Conservation (phyloP, 352 stramenopile species). For the Pythium biforme region DNA sequence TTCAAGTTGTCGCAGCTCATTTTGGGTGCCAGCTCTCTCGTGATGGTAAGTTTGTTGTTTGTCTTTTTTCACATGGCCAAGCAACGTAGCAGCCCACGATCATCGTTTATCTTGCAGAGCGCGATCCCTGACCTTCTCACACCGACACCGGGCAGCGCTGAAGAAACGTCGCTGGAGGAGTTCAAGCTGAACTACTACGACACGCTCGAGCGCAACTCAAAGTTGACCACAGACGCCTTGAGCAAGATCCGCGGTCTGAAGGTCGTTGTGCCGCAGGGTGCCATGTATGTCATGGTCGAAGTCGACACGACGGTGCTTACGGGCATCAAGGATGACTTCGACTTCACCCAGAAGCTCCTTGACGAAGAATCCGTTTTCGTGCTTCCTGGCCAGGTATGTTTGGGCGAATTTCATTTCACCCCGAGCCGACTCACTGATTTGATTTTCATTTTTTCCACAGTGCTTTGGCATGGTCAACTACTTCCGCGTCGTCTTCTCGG, state of each 20-base stretch:
- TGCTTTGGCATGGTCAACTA: slow-evolving; percentile 72
- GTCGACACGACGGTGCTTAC: slow-evolving; percentile 57
- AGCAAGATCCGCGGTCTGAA: slow-evolving; percentile 79
- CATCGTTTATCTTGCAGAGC: slow-evolving; percentile 36
- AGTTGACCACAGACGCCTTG: slow-evolving; percentile 76
- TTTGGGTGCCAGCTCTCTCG: slow-evolving; percentile 89
- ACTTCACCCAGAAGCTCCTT: slow-evolving; percentile 93
- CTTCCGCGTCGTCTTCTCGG: slow-evolving; percentile 75
- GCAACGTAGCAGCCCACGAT: neutral
- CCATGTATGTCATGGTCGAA: slow-evolving; percentile 95
- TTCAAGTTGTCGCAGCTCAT: slow-evolving; percentile 93
- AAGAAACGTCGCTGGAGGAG: slow-evolving; percentile 50
- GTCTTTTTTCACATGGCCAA: neutral
- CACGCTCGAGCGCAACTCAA: slow-evolving; percentile 85
- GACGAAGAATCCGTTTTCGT: slow-evolving; percentile 96
- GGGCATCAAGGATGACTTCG: slow-evolving; percentile 90
- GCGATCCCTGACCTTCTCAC: slow-evolving; percentile 83
- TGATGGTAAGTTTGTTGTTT: slow-evolving; percentile 45
- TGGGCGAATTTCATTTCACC: neutral
- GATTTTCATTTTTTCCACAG: slow-evolving; percentile 8
- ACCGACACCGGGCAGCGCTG: slow-evolving; percentile 52
- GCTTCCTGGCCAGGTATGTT: slow-evolving; percentile 80
- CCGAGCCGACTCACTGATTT: neutral
- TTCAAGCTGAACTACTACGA: slow-evolving; percentile 88
- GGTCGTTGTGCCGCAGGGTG: slow-evolving; percentile 89